Evolutionary conservation across 2,329 filamentous ascomycete genomes (phyloP).

Genomic region (Exophiala calicioides): DNA sequence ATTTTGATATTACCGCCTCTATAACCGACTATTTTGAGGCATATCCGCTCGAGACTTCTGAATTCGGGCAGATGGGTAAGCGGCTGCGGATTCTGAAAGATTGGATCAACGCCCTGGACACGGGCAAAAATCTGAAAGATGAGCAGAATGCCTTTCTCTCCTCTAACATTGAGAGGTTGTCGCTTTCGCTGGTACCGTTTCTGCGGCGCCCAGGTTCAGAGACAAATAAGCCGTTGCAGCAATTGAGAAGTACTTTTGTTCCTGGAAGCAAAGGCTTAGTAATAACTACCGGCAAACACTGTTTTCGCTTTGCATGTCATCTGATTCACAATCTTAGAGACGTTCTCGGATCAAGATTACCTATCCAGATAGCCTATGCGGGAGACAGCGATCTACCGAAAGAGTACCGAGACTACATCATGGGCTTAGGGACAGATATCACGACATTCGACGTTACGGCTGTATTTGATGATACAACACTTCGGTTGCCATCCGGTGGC

Average conservation of each 20-base stretch:
- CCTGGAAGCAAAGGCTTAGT: constrained; percentile 17
- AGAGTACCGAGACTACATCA: constrained; percentile 9
- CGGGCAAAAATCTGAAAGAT: neutral
- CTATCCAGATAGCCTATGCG: constrained; percentile 30
- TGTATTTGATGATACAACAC: constrained; percentile 20
- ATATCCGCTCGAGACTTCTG: constrained; percentile 8
- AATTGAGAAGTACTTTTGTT: constrained; percentile 3
- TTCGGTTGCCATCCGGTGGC: constrained; percentile 15
- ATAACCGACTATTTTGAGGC: constrained; percentile 1
- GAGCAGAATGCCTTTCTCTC: constrained; percentile 1
- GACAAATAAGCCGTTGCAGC: neutral
- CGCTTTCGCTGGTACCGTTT: constrained; percentile 4
- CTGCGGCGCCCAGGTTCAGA: neutral
- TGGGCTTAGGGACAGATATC: constrained; percentile 16
- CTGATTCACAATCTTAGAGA: constrained; percentile 26
- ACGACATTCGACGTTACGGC: constrained; percentile 20
- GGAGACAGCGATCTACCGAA: constrained; percentile 23
- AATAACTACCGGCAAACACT: constrained; percentile 18
- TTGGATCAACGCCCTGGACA: constrained; percentile 5
- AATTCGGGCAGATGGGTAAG: constrained; percentile 10
- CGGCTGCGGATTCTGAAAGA: constrained; percentile 6
- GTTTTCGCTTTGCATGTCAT: constrained; percentile 24
- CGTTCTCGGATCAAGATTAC: constrained; percentile 24
- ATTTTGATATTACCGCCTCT: constrained; percentile 5
- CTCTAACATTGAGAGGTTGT: constrained; percentile 4